phyloP scores from a whole-genome alignment of 176 grass and related monocot genomes.

The Elaeis guineensis region DNA sequence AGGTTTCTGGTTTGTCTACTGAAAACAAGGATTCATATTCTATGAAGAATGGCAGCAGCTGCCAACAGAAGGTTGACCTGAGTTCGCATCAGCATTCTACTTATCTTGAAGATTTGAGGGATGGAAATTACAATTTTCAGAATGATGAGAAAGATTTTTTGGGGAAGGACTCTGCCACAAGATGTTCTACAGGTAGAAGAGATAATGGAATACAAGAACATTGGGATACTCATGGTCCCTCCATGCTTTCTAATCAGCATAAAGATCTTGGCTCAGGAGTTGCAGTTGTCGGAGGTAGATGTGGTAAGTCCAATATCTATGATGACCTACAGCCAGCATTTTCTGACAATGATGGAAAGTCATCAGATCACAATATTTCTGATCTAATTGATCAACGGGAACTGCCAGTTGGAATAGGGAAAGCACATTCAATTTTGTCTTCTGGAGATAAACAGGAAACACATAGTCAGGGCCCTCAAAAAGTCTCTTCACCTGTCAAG shows the following conservation, averaged over 20 bases:
- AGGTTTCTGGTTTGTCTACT: constrained; percentile 3
- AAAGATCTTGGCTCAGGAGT: constrained; percentile 11
- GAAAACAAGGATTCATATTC: neutral
- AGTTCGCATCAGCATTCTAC: constrained; percentile 12
- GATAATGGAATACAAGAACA: constrained; percentile 32
- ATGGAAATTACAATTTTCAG: constrained; percentile 18
- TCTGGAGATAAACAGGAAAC: constrained; percentile 46
- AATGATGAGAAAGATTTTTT: constrained; percentile 36
- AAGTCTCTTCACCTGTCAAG: constrained; percentile 34
- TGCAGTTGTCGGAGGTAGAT: constrained; percentile 22
- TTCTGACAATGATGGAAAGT: constrained; percentile 17
- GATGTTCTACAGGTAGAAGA: constrained; percentile 29
- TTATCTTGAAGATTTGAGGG: neutral
- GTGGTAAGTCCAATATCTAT: constrained; percentile 3
- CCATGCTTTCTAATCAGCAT: constrained; percentile 26
- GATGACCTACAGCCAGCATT: constrained; percentile 22
- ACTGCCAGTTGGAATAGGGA: constrained; percentile 35
- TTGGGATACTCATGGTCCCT: constrained; percentile 15
- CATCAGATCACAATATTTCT: neutral
- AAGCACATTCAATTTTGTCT: constrained; percentile 20
- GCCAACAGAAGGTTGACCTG: neutral
- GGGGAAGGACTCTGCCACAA: constrained; percentile 33
- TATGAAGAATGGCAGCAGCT: neutral
- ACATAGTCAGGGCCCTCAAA: constrained; percentile 29
- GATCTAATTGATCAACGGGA: constrained; percentile 18